These are phyloP conservation scores for Silene vulgaris DNA, from an alignment of 179 eudicot genomes.

Conservation along the genomic window DNA sequence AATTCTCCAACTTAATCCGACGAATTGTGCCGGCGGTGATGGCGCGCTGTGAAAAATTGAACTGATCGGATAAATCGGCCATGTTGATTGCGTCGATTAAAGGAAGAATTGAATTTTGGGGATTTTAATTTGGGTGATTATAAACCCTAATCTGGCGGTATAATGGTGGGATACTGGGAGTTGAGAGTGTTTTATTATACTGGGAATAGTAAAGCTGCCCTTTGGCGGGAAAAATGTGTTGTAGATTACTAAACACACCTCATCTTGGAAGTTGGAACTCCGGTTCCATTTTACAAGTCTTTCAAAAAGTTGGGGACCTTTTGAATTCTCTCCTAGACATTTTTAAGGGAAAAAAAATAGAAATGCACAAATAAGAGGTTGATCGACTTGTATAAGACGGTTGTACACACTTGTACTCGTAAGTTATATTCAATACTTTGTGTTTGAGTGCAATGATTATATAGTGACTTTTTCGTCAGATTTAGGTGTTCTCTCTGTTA, in stretches of 20 bases:
- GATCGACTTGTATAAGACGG: too few species aligned
- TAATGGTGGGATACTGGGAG: neutral
- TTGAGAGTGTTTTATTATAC: neutral
- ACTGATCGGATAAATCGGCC: constrained; percentile 14
- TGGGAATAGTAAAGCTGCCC: neutral
- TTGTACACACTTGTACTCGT: too few species aligned
- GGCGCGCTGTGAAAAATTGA: constrained; percentile 15
- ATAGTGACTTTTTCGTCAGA: too few species aligned
- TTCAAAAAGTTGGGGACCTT: neutral
- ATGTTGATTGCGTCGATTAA: neutral
- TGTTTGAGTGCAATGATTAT: too few species aligned
- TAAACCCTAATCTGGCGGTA: constrained; percentile 9
- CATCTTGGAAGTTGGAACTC: neutral
- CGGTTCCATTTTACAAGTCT: too few species aligned
- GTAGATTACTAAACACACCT: neutral
- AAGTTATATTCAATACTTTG: too few species aligned
- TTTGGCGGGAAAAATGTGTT: neutral
- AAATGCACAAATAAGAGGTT: too few species aligned
- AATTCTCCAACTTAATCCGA: constrained; percentile 70
- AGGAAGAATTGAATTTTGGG: constrained; percentile 9
- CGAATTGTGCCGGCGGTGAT: constrained; percentile 55
- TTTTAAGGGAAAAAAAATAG: too few species aligned
- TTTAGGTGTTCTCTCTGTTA: too few species aligned
- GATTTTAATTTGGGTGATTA: neutral
- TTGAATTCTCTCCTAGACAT: too few species aligned